Conservation (phyloP, 83 land plant species). For the Picea abies region DNA sequence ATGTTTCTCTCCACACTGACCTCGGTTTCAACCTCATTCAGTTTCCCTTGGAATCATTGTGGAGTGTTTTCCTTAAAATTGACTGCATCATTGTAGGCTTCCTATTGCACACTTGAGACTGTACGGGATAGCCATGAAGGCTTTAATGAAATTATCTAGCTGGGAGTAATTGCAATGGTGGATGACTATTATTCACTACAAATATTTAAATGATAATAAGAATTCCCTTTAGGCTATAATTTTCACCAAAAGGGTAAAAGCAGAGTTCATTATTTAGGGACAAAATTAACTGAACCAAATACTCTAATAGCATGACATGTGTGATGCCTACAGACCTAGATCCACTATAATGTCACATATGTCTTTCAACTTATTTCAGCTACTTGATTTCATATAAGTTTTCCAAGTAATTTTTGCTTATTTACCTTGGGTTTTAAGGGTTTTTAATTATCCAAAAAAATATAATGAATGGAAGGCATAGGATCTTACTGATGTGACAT, state of each 20-base stretch:
- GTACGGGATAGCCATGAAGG: too few species aligned
- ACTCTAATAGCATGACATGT: not conserved
- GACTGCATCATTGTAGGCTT: too few species aligned
- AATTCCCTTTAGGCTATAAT: not conserved
- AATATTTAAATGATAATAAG: not conserved
- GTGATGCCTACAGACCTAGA: not conserved
- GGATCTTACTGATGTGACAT: too few species aligned
- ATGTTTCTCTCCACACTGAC: too few species aligned
- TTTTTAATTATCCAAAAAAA: too few species aligned
- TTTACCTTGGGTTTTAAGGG: too few species aligned
- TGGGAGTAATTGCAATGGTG: too few species aligned
- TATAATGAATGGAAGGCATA: constrained; percentile 10
- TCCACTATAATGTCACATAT: not conserved
- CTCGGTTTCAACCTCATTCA: too few species aligned
- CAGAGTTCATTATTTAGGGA: not conserved
- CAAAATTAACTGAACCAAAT: not conserved
- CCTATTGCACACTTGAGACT: too few species aligned
- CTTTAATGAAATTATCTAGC: not conserved
- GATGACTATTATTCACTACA: not conserved
- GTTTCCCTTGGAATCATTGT: too few species aligned
- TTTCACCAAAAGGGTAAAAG: not conserved
- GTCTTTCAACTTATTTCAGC: not conserved
- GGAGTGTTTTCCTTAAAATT: too few species aligned
- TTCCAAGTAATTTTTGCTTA: too few species aligned
- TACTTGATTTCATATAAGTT: not conserved